Evolutionary conservation across 2,329 filamentous ascomycete genomes (phyloP), one percentile per base, ranked within the genome.

Genomic region (Pseudogymnoascus sp.): DNA sequence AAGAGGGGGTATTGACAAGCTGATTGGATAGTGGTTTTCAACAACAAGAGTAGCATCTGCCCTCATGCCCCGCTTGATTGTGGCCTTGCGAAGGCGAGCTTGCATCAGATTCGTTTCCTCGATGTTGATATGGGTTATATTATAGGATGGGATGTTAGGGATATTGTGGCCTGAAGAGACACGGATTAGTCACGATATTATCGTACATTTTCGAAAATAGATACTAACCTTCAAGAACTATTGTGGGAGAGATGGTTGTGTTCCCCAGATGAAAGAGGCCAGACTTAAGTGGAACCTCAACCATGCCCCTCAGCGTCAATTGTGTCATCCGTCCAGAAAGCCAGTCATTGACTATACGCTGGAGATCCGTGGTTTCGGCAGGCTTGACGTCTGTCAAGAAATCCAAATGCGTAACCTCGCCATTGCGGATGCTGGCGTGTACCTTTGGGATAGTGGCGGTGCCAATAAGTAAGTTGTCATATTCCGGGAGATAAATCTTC

Each of bases 311-410:
- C 12, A 97, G 76, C 62, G 81, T 83, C 61, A 99, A 74, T 60
- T 81, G 78, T 9, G 84, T 81, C 61, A 97, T 76, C 59, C 83
- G 85, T 37, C 92, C 91, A 59, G 89, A 84, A 62, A 99, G 75
- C 85, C 90, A 97, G 71, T 96, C 88, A 71, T 94, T 90, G 52
- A 89, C 90, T 63, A 97, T 81, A 61, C 81, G 81, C 62, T 89
- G 85, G 66, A 96, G 84, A 5, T 85, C 86, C 59, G 91, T 84
- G 12, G 89, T 76, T 67, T 91, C 83, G 28, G 91, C 92, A 23
- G 90, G 87, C 35, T 81, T 76, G 37, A 97, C 74, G 63, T 94
- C 85, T 39, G 88, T 82, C 59, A 94, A 74, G 66, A 97, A 85
- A 67, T 96, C 89, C 61, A 97, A 76, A 60, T 82, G 76, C 2